These are phyloP conservation scores for Aspergillus vadensis DNA, from an alignment of 2,329 filamentous ascomycete species.

Conservation along the genomic window DNA sequence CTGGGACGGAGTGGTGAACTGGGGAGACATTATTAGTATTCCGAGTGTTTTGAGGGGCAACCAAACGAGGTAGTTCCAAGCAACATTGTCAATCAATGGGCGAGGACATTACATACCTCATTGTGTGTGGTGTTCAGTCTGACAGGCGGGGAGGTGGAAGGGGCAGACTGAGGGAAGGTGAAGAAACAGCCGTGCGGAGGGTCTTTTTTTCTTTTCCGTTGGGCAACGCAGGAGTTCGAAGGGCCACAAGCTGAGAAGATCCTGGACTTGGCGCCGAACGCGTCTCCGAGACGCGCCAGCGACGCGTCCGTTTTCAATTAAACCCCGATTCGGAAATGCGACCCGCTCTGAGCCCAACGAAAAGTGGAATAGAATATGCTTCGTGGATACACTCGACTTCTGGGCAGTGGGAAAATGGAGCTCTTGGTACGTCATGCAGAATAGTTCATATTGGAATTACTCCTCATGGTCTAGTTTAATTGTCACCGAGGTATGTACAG, in stretches of 20 bases:
- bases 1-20: conserved; percentile 82
- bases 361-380: background rate
- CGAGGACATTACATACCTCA: conserved; percentile 29
- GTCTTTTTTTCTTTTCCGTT: conserved; percentile 17
- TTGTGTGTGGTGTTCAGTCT: conserved; percentile 26
- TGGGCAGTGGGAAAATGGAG: background rate
- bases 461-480: too few species aligned
- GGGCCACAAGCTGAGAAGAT: conserved; percentile 17
- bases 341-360: conserved; percentile 1
- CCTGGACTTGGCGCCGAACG: conserved; percentile 22
- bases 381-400: background rate
- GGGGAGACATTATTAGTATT: conserved; percentile 13
- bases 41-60: background rate
- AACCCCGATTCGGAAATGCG: conserved; percentile 30
- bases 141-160: conserved; percentile 10
- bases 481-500: too few species aligned
- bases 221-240: conserved; percentile 16
- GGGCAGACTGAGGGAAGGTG: conserved; percentile 11
- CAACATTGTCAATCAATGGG: background rate
- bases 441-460: background rate
- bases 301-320: conserved; percentile 38
- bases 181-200: conserved; percentile 15
- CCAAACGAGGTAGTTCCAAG: background rate
- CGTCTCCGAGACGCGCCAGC: conserved; percentile 16
- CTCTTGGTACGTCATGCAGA: background rate